Evolutionary conservation across 306 rosid genomes (phyloP).

Genomic region (Heteromeles arbutifolia): DNA sequence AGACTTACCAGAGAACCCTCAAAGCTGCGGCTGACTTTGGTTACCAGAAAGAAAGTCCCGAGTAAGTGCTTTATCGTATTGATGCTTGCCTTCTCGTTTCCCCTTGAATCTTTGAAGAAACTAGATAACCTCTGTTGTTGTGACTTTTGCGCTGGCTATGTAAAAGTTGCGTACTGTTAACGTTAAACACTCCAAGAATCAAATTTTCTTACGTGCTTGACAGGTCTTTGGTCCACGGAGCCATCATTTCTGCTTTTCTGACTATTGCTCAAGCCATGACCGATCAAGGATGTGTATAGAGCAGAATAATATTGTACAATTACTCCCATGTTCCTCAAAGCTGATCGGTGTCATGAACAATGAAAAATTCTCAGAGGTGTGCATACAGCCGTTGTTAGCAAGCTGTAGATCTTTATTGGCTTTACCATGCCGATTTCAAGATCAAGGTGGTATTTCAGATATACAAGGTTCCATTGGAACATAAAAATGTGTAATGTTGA

Average conservation of each 20-base stretch:
- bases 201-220: constrained; percentile 9
- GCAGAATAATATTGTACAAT: constrained; percentile 4
- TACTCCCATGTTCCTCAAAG: constrained; percentile 15
- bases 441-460: constrained; percentile 4
- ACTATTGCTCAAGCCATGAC: constrained; percentile 97
- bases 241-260: constrained; percentile 84
- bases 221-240: constrained; percentile 90
- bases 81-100: background rate
- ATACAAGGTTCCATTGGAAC: constrained; percentile 37
- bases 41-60: constrained; percentile 86
- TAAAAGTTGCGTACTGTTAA: background rate
- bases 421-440: background rate
- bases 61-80: constrained; percentile 48
- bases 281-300: constrained; percentile 91
- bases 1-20: constrained; percentile 82
- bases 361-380: background rate
- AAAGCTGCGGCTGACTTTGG: constrained; percentile 82
- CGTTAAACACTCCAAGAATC: background rate
- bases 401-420: constrained; percentile 14
- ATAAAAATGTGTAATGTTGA: constrained; percentile 30
- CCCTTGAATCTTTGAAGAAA: background rate
- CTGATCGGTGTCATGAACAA: constrained; percentile 5
- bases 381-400: background rate
- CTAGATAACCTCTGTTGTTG: background rate
- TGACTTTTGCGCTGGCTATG: background rate